These are phyloP conservation scores for Mortierella sp. DNA, from an alignment of 371 early-diverging fungal species.

Conservation along the genomic window DNA sequence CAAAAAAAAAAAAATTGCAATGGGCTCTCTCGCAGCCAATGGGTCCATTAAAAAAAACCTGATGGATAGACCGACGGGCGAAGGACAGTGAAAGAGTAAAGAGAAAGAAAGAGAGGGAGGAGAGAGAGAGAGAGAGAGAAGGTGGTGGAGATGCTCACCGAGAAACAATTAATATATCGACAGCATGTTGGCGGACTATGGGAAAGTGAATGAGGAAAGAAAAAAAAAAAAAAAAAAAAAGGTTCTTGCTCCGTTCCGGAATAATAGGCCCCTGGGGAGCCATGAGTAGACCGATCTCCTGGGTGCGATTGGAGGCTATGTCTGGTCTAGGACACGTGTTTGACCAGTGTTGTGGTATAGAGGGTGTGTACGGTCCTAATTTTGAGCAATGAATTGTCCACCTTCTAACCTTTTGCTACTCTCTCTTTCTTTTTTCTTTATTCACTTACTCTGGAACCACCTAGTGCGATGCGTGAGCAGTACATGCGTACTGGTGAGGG, in stretches of 20 bases:
- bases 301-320: background rate
- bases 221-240: background rate
- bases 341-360: background rate
- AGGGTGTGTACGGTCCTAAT: background rate
- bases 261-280: background rate
- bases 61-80: no score
- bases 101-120: background rate
- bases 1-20: constrained; percentile 3
- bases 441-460: constrained; percentile 34
- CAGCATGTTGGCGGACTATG: background rate
- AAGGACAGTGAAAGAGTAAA: background rate
- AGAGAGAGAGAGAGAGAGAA: background rate
- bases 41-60: background rate
- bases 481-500: constrained; percentile 82
- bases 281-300: background rate
- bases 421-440: background rate
- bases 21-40: constrained; percentile 16
- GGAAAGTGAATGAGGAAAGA: background rate
- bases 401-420: background rate
- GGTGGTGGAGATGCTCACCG: background rate
- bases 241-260: no score
- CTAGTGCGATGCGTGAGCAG: constrained; percentile 65
- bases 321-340: no score
- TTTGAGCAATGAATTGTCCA: background rate
- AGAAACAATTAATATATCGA: no score